Conservation (phyloP, 176 grass and related monocot genomes). For the Oryza longistaminata region DNA sequence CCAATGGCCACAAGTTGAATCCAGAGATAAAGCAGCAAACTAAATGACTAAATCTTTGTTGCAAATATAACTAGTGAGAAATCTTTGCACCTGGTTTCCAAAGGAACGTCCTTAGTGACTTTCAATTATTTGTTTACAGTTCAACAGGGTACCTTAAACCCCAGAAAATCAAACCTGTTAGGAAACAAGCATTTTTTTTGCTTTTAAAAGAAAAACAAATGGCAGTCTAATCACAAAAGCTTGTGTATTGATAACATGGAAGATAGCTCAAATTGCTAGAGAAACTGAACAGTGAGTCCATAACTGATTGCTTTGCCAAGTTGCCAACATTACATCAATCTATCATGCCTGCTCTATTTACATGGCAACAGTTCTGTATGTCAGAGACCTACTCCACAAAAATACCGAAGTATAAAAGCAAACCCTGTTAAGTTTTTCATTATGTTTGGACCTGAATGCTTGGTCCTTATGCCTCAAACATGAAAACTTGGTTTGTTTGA, state of each 20-base stretch:
- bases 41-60: conserved; percentile 8
- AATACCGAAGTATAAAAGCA: background rate
- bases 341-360: background rate
- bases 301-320: background rate
- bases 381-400: background rate
- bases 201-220: background rate
- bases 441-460: background rate
- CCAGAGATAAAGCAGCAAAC: background rate
- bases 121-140: background rate
- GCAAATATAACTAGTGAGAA: background rate
- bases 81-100: background rate
- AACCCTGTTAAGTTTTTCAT: background rate
- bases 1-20: conserved; percentile 9
- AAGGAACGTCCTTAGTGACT: background rate
- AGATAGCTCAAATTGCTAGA: background rate
- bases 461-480: background rate
- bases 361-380: background rate
- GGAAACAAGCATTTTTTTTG: background rate
- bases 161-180: background rate
- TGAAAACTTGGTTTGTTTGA: background rate
- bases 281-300: background rate
- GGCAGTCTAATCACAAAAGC: background rate
- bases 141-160: background rate
- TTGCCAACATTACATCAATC: background rate
- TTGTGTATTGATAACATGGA: background rate